A percentile compares a stretch with the other conserved stretches of the same genome.
These are phyloP conservation scores for Plasmodium adleri DNA, from an alignment of 169 alveolate genomes.

Conservation along the genomic window DNA sequence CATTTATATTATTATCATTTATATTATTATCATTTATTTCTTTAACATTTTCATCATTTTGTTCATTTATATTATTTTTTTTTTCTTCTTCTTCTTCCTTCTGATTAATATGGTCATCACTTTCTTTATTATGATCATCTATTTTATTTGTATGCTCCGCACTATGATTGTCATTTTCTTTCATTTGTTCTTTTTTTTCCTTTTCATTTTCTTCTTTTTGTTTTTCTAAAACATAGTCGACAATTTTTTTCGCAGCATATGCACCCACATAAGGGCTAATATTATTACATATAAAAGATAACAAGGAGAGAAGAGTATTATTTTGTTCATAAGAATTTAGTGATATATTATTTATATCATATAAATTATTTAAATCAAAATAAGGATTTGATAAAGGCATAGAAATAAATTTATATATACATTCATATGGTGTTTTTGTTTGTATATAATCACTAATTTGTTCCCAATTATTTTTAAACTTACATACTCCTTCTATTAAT, in stretches of 20 bases:
- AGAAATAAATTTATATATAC: conserved; percentile 58
- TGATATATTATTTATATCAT: conserved; percentile 29
- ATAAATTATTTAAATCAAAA: conserved; percentile 49
- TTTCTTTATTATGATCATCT: not conserved
- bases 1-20: not conserved
- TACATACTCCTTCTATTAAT: conserved; percentile 50
- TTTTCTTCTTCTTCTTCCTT: not conserved
- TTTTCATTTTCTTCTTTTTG: conserved; percentile 19
- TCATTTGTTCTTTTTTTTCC: not conserved
- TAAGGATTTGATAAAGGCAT: conserved; percentile 69
- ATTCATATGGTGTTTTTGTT: conserved; percentile 61
- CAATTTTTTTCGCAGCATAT: conserved; percentile 72
- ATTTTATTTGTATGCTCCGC: not conserved
- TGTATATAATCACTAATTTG: conserved; percentile 30
- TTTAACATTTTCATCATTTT: not conserved
- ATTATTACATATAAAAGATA: conserved; percentile 64
- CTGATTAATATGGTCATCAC: not conserved
- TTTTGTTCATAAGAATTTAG: conserved; percentile 50
- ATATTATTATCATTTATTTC: not conserved
- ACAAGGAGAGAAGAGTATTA: conserved; percentile 46
- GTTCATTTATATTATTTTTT: not conserved
- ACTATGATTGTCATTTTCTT: not conserved
- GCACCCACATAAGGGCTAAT: conserved; percentile 73
- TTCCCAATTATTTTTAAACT: conserved; percentile 64
- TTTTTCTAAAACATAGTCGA: conserved; percentile 34